A percentile compares a stretch with the other conserved stretches of the same genome.
Evolutionary conservation across 78 protist species (phyloP).

Genomic region (Planoprotostelium fungivorum): DNA sequence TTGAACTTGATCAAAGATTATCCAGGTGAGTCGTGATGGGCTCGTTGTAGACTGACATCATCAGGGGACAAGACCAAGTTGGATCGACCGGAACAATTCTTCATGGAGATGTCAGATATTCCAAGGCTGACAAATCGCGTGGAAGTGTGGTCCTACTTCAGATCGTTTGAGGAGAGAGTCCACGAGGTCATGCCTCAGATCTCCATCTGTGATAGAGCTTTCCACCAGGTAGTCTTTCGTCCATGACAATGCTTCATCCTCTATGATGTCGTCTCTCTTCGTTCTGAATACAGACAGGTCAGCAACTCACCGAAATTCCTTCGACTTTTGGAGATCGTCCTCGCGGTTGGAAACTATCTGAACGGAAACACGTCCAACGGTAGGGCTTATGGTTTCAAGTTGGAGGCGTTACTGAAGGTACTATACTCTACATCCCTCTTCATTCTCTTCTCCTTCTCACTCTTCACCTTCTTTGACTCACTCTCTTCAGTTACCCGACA

Average conservation of each 20-base stretch:
- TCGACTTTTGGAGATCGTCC: slow-evolving; percentile 37
- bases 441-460: neutral
- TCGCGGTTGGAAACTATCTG: slow-evolving; percentile 59
- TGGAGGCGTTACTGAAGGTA: slow-evolving; percentile 3
- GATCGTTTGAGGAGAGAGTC: neutral
- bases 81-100: neutral
- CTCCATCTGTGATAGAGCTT: neutral
- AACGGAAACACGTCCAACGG: slow-evolving; percentile 67
- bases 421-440: neutral
- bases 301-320: slow-evolving; percentile 6
- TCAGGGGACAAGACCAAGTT: neutral
- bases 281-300: neutral
- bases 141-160: neutral
- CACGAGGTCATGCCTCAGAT: neutral
- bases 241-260: neutral
- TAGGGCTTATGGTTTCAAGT: slow-evolving; percentile 59
- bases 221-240: neutral
- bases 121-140: neutral
- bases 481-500: neutral
- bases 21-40: neutral
- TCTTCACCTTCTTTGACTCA: neutral
- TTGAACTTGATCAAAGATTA: neutral
- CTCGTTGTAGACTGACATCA: neutral
- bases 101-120: neutral
- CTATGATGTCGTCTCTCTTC: neutral